Evolutionary conservation across 202 grass and related monocot genomes (phyloP).

Genomic region (Eragrostis tef): DNA sequence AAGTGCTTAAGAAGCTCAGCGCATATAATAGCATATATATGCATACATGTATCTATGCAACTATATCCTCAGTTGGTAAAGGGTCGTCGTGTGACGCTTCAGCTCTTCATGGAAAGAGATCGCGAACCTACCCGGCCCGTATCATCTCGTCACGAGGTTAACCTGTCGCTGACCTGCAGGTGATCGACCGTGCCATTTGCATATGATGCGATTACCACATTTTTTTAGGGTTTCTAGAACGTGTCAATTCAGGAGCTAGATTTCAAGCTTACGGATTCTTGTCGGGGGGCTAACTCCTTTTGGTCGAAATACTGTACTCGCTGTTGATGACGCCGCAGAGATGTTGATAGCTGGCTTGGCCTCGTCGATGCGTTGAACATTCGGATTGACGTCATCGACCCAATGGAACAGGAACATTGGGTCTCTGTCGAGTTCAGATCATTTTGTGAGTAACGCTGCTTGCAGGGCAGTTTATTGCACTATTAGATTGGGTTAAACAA

Average conservation of each 20-base stretch:
- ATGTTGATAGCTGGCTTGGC: background rate
- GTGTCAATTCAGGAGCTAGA: constrained; percentile 17
- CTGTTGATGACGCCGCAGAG: background rate
- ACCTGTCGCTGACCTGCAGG: constrained; percentile 33
- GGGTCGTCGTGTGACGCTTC: constrained; percentile 46
- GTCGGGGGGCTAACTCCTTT: background rate
- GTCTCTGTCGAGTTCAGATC: background rate
- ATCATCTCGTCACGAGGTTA: constrained; percentile 39
- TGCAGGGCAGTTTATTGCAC: background rate
- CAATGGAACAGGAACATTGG: background rate
- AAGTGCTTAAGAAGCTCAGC: constrained; percentile 23
- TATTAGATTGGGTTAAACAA: background rate
- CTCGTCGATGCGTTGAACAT: background rate
- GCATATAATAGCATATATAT: constrained; percentile 4
- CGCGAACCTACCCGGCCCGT: constrained; percentile 34
- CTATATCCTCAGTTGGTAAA: constrained; percentile 44
- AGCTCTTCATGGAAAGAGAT: constrained; percentile 55
- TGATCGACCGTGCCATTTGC: constrained; percentile 1
- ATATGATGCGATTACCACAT: background rate
- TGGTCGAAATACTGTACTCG: background rate
- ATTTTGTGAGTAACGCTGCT: background rate
- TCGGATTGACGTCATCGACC: background rate
- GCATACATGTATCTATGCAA: background rate
- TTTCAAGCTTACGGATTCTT: background rate
- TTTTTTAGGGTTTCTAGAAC: constrained; percentile 50